Evolutionary conservation across 2,329 filamentous ascomycete genomes (phyloP).

Genomic region (Colletotrichum sp.): DNA sequence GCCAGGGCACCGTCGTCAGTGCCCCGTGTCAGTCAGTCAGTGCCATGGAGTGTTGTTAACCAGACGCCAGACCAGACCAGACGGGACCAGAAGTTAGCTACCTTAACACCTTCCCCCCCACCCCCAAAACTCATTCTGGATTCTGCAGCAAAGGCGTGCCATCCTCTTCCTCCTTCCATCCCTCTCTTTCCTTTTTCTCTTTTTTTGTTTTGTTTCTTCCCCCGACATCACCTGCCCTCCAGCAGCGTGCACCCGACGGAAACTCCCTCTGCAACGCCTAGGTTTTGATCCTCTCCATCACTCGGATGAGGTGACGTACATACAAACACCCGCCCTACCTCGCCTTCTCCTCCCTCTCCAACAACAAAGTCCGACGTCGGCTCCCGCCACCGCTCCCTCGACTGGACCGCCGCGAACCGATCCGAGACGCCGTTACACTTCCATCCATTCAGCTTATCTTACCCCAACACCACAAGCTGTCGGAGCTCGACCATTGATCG

Average conservation of each 20-base stretch:
- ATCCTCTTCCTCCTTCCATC: not conserved
- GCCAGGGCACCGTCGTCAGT: not conserved
- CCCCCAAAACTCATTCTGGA: not conserved
- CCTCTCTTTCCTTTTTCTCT: not conserved
- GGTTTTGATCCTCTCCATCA: not conserved
- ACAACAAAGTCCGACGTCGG: slow-evolving; percentile 1
- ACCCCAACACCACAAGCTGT: slow-evolving; percentile 1
- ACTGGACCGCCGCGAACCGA: slow-evolving; percentile 8
- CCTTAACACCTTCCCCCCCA: not conserved
- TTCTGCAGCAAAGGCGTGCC: slow-evolving; percentile 6
- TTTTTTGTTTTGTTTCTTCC: not conserved
- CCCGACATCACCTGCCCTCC: not conserved
- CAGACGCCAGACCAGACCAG: not conserved
- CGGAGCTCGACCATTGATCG: slow-evolving; percentile 5
- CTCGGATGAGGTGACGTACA: not conserved
- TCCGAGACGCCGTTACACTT: not conserved
- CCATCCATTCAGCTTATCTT: not conserved
- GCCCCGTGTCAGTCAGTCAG: not conserved
- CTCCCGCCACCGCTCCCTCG: not conserved
- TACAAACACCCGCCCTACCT: not conserved
- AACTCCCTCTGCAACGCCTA: not conserved
- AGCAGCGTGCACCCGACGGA: not conserved
- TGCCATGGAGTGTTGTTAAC: not conserved
- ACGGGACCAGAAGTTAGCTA: not conserved
- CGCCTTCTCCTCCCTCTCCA: not conserved